Conservation (phyloP, 2,329 filamentous ascomycete genomes). For the Apiospora aurea region DNA sequence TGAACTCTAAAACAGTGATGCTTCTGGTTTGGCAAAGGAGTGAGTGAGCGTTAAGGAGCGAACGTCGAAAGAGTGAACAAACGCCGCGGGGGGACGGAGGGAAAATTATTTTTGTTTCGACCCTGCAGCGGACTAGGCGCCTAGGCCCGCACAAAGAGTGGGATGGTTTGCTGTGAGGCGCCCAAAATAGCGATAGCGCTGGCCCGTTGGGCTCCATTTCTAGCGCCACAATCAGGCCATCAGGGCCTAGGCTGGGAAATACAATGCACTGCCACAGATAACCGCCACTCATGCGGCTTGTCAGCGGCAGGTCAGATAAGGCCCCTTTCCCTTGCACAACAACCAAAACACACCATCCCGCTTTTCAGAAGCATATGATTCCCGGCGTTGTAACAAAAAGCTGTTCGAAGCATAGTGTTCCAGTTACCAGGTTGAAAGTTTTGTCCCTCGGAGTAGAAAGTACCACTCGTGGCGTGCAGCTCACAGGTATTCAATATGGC, state of each 20-base stretch:
- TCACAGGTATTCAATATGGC: neutral
- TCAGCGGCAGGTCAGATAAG: neutral
- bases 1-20: neutral
- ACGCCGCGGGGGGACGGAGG: constrained; percentile 1
- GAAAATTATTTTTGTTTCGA: constrained; percentile 21
- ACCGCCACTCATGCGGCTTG: neutral
- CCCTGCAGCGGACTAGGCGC: constrained; percentile 9
- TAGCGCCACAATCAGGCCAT: neutral
- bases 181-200: neutral
- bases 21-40: neutral
- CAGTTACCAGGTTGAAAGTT: neutral
- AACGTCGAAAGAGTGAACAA: neutral
- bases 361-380: neutral
- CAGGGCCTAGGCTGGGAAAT: no score
- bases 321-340: neutral
- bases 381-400: neutral
- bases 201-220: neutral
- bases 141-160: constrained; percentile 12
- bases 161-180: neutral
- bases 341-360: neutral
- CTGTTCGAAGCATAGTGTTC: neutral
- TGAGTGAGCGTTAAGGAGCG: no score
- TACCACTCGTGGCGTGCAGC: neutral
- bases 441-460: neutral
- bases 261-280: neutral